phyloP scores from a whole-genome alignment of 1,284 basidiomycete genomes.

The Leccinum fuscescens region DNA sequence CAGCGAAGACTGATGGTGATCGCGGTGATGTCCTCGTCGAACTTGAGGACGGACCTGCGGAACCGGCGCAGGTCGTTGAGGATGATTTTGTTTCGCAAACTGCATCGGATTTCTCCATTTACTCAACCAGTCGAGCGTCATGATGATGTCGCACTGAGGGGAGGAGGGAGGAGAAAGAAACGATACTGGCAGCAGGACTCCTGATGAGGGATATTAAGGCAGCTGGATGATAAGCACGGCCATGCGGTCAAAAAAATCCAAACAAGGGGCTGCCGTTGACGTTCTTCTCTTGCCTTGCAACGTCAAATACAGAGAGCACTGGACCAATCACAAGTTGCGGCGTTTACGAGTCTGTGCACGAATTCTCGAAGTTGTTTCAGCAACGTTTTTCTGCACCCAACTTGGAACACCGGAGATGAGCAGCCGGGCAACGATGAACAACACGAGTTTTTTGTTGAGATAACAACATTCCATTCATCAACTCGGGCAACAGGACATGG shows the following conservation, averaged over 20 bases:
- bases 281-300: slow-evolving; percentile 27
- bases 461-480: slow-evolving; percentile 24
- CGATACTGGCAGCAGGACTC: slow-evolving; percentile 5
- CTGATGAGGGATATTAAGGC: slow-evolving; percentile 31
- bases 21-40: slow-evolving; percentile 23
- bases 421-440: slow-evolving; percentile 14
- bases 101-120: slow-evolving; percentile 24
- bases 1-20: slow-evolving; percentile 12
- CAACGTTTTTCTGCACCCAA: slow-evolving; percentile 22
- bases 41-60: slow-evolving; percentile 19
- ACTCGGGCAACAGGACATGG: slow-evolving; percentile 20
- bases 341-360: slow-evolving; percentile 24
- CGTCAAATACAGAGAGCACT: slow-evolving; percentile 29
- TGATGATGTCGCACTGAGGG: slow-evolving; percentile 14
- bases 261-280: slow-evolving; percentile 28
- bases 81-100: slow-evolving; percentile 18
- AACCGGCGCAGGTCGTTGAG: slow-evolving; percentile 17
- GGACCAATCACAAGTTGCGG: slow-evolving; percentile 30
- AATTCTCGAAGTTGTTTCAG: slow-evolving; percentile 34
- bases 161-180: slow-evolving; percentile 2
- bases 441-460: slow-evolving; percentile 18
- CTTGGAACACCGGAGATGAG: slow-evolving; percentile 30
- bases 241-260: slow-evolving; percentile 23
- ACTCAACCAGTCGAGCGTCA: slow-evolving; percentile 31
- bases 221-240: slow-evolving; percentile 29